Percentiles rank a stretch among this genome's conserved stretches.
Conservation (phyloP, 2,329 filamentous ascomycete species). For the Colletotrichum plurivorum region DNA sequence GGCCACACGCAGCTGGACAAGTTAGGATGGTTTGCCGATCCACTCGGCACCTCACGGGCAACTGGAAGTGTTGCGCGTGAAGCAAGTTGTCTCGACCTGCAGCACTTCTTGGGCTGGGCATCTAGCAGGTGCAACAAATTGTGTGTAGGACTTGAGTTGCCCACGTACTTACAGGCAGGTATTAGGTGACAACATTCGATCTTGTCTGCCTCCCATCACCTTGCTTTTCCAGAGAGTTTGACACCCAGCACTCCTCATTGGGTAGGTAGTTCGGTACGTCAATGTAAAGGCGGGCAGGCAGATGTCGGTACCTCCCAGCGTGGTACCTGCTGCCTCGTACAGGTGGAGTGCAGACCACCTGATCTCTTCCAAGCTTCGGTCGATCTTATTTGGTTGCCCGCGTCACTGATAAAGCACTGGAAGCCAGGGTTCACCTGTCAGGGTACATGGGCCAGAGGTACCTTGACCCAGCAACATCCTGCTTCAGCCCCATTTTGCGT, state of each 20-base stretch:
- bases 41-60: conserved; percentile 13
- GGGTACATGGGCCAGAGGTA: conserved; percentile 30
- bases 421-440: conserved; percentile 35
- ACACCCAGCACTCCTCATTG: background rate
- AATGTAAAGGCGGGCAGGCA: background rate
- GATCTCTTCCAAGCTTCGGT: conserved; percentile 26
- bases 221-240: no score
- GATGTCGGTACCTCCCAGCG: conserved; percentile 7
- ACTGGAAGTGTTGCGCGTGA: background rate
- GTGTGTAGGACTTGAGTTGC: background rate
- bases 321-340: conserved; percentile 20
- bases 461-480: conserved; percentile 24
- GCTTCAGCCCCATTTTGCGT: conserved; percentile 37
- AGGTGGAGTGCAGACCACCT: conserved; percentile 30
- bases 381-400: conserved; percentile 29
- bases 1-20: conserved; percentile 2
- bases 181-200: no score
- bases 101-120: background rate
- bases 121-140: background rate
- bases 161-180: background rate
- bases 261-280: background rate
- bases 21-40: conserved; percentile 22
- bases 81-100: background rate
- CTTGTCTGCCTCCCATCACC: no score
- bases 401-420: conserved; percentile 37